Base-by-base conservation (phyloP, 148 eudicot species). In the Amaranthus hypochondriacus region DNA sequence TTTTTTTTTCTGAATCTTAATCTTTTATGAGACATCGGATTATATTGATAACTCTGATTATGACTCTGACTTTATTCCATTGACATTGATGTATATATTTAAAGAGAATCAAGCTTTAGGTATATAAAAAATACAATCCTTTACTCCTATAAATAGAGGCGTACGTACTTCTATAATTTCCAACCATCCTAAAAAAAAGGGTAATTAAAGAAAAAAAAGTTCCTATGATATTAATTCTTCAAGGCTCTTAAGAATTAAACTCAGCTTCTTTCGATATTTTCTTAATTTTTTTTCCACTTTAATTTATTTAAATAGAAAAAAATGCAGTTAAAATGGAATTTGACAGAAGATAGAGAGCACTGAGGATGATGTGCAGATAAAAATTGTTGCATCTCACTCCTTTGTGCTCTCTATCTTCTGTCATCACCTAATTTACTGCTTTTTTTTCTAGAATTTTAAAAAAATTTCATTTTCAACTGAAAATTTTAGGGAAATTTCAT, bases 271-370 rank as follows among this genome's bases (percentile, higher is more conserved):
- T 49, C 46, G 13, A 7, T 14, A 66, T n/a, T 3, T 1, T 13
- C 14, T 12, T 66, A 10, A 5, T 18, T 15, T 0, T 51, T 0
- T 15, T 18, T 2, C 48, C 1, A 3, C 2, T 67, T 9, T 60
- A 11, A n/a, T 53, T 53, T 6, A 62, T 12, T 15, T 5, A 46
- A 3, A 10, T 13, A 21, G 15, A 10, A 28, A 75, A 80, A 76
- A 79, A 80, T 79, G 82, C 76, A 70, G 72, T 50, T 78, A 73
- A 79, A 75, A 66, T 28, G 75, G 79, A 66, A 80, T 78, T 79
- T 80, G 82, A 80, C 82, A 80, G 82, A 80, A 80, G 82, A 80
- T 80, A 80, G 82, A 80, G 82, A 80, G 82, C 82, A 80, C 82
- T 80, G 59, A 80, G 82, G 79, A 28, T 80, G 82, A 80, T 56